Evolutionary conservation across 2,329 filamentous ascomycete genomes (phyloP).

Genomic region (Rhynchosporium secalis): DNA sequence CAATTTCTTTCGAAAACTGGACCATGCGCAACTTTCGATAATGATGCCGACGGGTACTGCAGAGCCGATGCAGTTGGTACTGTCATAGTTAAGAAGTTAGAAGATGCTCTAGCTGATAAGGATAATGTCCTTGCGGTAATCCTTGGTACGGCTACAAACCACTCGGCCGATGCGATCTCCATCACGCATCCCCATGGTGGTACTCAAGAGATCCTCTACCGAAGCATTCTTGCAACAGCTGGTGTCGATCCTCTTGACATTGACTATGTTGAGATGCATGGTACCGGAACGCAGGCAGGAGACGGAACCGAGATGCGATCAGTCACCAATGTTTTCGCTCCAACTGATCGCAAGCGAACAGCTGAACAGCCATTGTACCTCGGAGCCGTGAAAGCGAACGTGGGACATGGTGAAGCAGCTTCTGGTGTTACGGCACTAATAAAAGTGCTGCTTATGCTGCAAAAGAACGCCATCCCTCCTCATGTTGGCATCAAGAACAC

Average conservation of each 20-base stretch:
- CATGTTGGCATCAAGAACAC: constrained; percentile 40
- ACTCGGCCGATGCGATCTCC: constrained; percentile 77
- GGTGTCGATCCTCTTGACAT: constrained; percentile 75
- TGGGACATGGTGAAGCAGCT: constrained; percentile 42
- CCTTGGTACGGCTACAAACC: constrained; percentile 73
- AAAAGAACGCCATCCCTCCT: constrained; percentile 38
- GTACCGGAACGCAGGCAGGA: constrained; percentile 82
- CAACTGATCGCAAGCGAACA: constrained; percentile 49
- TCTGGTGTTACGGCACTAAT: constrained; percentile 41
- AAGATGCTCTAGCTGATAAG: constrained; percentile 51
- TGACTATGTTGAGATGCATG: constrained; percentile 86
- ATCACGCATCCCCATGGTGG: constrained; percentile 82
- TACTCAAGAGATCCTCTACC: constrained; percentile 73
- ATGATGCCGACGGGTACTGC: constrained; percentile 54
- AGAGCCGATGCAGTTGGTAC: constrained; percentile 51
- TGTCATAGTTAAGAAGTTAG: constrained; percentile 52
- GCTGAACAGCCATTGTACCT: constrained; percentile 51
- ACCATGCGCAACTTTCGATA: constrained; percentile 51
- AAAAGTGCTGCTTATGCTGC: constrained; percentile 39
- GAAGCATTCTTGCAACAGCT: constrained; percentile 68
- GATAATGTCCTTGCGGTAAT: constrained; percentile 57
- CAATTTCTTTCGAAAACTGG: constrained; percentile 42
- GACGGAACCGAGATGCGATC: constrained; percentile 82
- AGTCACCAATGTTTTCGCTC: constrained; percentile 65
- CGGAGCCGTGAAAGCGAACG: constrained; percentile 41